Percentiles rank a stretch among this genome's conserved stretches.
phyloP scores from a whole-genome alignment of 495 filamentous ascomycete species.

The Aspergillus ostianus region DNA sequence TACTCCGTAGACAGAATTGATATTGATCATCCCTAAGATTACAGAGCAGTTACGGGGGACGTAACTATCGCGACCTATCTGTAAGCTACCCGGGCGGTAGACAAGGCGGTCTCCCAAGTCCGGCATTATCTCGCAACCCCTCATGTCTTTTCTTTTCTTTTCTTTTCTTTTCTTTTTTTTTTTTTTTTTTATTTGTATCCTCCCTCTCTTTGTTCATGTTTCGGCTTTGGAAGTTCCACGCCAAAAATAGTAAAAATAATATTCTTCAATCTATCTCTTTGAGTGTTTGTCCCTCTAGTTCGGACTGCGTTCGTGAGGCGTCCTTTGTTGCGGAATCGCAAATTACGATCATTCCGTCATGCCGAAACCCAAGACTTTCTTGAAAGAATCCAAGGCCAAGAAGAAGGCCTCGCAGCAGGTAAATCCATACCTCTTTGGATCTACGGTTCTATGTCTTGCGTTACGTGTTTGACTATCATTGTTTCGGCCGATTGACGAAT shows the following conservation, averaged over 20 bases:
- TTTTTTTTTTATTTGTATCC: no score
- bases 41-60: no score
- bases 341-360: constrained; percentile 23
- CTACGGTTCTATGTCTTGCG: not conserved
- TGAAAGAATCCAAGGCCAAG: constrained; percentile 45
- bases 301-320: not conserved
- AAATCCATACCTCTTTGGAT: constrained; percentile 10
- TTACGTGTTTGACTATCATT: not conserved
- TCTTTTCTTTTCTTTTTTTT: constrained; percentile 5
- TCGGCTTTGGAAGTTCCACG: not conserved
- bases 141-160: constrained; percentile 4
- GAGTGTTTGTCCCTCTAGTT: no score
- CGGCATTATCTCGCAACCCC: not conserved
- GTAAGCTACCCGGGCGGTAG: not conserved
- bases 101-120: not conserved
- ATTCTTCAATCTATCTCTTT: not conserved
- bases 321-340: not conserved
- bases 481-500: not conserved
- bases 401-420: constrained; percentile 46
- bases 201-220: not conserved
- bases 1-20: no score
- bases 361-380: constrained; percentile 53
- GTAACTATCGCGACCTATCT: not conserved
- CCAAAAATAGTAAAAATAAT: not conserved
- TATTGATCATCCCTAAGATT: no score